Evolutionary conservation across 345 rosid genomes (phyloP).

Genomic region (Murraya koenigii): DNA sequence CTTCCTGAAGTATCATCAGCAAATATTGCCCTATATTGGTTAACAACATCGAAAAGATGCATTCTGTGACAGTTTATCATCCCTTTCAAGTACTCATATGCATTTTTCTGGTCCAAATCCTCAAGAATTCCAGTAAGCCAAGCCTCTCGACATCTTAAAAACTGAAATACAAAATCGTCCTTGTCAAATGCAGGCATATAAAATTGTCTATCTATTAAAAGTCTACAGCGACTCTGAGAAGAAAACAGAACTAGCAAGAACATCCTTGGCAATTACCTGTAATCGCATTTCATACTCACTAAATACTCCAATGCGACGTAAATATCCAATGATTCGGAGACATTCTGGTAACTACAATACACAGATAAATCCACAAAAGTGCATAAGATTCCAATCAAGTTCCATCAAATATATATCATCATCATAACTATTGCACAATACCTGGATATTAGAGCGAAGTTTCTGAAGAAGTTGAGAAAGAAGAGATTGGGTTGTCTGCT

Average conservation of each 20-base stretch:
- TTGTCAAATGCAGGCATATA: constrained; percentile 20
- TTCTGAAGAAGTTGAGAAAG: constrained; percentile 89
- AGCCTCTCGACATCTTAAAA: constrained; percentile 94
- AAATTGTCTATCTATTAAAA: constrained; percentile 2
- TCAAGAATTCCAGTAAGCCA: constrained; percentile 98
- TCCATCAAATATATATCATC: background rate
- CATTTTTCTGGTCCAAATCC: constrained; percentile 86
- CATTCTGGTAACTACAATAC: constrained; percentile 83
- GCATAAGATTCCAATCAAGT: constrained; percentile 15
- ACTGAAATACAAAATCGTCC: constrained; percentile 47
- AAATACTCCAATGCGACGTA: constrained; percentile 89
- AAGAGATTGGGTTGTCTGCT: constrained; percentile 92
- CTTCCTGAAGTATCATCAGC: constrained; percentile 96
- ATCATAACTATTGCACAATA: constrained; percentile 22
- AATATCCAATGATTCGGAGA: constrained; percentile 91
- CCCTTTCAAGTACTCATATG: constrained; percentile 91
- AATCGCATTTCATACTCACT: constrained; percentile 93
- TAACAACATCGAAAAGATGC: constrained; percentile 95
- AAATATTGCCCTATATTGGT: constrained; percentile 93
- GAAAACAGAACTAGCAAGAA: background rate
- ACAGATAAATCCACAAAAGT: constrained; percentile 12
- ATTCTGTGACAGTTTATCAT: constrained; percentile 81
- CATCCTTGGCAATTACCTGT: constrained; percentile 49
- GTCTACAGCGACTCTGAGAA: background rate
- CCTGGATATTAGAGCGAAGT: constrained; percentile 94